Percentiles rank a stretch among this genome's conserved stretches.
Evolutionary conservation across 2,329 filamentous ascomycete species (phyloP).

Genomic region (Colletotrichum lentis): DNA sequence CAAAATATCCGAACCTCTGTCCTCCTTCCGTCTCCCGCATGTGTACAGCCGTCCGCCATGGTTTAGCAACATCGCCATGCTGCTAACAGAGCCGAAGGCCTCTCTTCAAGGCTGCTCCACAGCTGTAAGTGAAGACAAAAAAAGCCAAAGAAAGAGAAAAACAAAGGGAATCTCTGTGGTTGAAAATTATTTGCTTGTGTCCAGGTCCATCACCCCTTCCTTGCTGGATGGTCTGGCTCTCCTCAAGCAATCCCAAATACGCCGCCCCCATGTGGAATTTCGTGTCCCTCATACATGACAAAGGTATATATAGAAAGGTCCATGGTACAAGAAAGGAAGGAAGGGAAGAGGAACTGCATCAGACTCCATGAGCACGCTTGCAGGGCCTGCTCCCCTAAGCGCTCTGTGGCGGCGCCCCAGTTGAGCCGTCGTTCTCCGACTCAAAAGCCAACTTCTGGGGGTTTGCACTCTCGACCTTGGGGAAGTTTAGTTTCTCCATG

Average conservation of each 20-base stretch:
- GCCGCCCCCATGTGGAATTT: slow-evolving; percentile 37
- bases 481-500: slow-evolving; percentile 48
- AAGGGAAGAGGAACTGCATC: slow-evolving; percentile 25
- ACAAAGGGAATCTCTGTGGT: slow-evolving; percentile 36
- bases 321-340: slow-evolving; percentile 37
- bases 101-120: background rate
- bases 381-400: slow-evolving; percentile 40
- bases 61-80: background rate
- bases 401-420: slow-evolving; percentile 43
- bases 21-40: background rate
- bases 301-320: slow-evolving; percentile 38
- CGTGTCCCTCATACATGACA: slow-evolving; percentile 39
- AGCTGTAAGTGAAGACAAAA: background rate
- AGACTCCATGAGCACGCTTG: slow-evolving; percentile 1
- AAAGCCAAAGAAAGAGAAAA: background rate
- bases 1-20: slow-evolving; percentile 3
- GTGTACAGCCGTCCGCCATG: slow-evolving; percentile 15
- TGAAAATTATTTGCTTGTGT: slow-evolving; percentile 36
- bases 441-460: slow-evolving; percentile 42
- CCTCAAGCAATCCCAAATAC: slow-evolving; percentile 36
- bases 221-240: slow-evolving; percentile 22
- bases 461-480: slow-evolving; percentile 46
- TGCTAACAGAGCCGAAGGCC: slow-evolving; percentile 6
- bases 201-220: slow-evolving; percentile 24
- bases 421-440: slow-evolving; percentile 42